Conservation (phyloP, 1,284 basidiomycete species). For the Gomphus sp. region DNA sequence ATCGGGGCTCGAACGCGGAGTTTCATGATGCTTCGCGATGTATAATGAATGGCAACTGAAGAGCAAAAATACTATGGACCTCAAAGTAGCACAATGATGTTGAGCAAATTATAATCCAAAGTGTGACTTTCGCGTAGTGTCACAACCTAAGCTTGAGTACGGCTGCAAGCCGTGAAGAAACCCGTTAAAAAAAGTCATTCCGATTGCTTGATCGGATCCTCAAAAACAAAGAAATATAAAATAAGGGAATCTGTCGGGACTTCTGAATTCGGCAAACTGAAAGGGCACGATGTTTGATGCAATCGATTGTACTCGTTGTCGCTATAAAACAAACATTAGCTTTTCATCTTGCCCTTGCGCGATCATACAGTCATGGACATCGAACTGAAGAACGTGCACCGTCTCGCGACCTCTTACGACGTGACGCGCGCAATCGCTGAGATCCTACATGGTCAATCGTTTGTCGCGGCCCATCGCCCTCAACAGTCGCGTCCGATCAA, state of each 20-base stretch:
- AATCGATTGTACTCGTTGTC: not conserved
- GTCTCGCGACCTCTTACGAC: conserved; percentile 37
- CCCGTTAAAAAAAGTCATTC: not conserved
- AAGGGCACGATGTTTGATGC: not conserved
- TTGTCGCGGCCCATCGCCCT: conserved; percentile 19
- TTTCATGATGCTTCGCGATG: not conserved
- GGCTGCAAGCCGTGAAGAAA: too few relatives aligned
- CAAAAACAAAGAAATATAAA: not conserved
- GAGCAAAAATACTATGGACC: not conserved
- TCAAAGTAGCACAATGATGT: not conserved
- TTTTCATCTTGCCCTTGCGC: not conserved
- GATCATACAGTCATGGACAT: conserved; percentile 1
- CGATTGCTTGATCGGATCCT: not conserved
- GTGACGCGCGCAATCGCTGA: conserved; percentile 41
- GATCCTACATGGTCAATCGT: conserved; percentile 35
- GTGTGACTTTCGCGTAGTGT: not conserved
- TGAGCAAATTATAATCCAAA: not conserved
- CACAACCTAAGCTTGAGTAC: too few relatives aligned
- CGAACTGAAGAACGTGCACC: not conserved
- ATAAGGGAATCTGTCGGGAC: not conserved
- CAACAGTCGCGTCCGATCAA: conserved; percentile 28
- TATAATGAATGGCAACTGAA: not conserved
- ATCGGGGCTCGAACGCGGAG: not conserved
- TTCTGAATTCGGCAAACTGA: not conserved
- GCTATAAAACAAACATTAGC: not conserved